A percentile compares a stretch with the other conserved stretches of the same genome.
Conservation (phyloP, 2,329 filamentous ascomycete genomes). For the Canariomyces notabilis region DNA sequence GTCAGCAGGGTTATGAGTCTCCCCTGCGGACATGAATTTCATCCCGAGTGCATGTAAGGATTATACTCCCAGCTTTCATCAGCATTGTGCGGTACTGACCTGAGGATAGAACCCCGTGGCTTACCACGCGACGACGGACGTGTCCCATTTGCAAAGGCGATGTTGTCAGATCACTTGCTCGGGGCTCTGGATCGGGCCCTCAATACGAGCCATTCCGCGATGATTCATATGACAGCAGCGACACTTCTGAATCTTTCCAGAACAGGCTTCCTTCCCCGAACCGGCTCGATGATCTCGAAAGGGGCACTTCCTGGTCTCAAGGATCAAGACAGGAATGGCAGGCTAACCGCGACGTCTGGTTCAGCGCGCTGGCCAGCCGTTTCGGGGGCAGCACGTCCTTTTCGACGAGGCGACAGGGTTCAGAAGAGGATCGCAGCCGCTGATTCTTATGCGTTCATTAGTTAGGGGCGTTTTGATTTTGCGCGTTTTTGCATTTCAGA, state of each 20-base stretch:
- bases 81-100: conserved; percentile 7
- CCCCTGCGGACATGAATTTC: conserved; percentile 96
- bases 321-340: conserved; percentile 5
- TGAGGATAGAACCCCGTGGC: conserved; percentile 76
- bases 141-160: conserved; percentile 98
- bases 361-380: conserved; percentile 8
- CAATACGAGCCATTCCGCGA: conserved; percentile 53
- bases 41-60: conserved; percentile 98
- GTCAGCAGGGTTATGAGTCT: conserved; percentile 94
- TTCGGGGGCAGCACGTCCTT: conserved; percentile 11
- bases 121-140: conserved; percentile 91
- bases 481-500: conserved; percentile 5
- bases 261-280: conserved; percentile 1
- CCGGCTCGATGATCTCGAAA: conserved; percentile 11
- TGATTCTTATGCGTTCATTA: neutral
- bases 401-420: neutral
- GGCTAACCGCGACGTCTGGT: conserved; percentile 11
- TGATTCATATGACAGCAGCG: conserved; percentile 43
- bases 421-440: conserved; percentile 2
- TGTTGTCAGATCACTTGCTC: conserved; percentile 68
- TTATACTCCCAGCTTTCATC: conserved; percentile 28
- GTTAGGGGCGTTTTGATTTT: neutral
- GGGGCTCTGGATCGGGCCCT: conserved; percentile 46
- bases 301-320: conserved; percentile 9
- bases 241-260: conserved; percentile 16